Evolutionary conservation across 139 green algal genomes (phyloP), one percentile per base, ranked within the genome.

Genomic region (Tetratostichococcus sp.): DNA sequence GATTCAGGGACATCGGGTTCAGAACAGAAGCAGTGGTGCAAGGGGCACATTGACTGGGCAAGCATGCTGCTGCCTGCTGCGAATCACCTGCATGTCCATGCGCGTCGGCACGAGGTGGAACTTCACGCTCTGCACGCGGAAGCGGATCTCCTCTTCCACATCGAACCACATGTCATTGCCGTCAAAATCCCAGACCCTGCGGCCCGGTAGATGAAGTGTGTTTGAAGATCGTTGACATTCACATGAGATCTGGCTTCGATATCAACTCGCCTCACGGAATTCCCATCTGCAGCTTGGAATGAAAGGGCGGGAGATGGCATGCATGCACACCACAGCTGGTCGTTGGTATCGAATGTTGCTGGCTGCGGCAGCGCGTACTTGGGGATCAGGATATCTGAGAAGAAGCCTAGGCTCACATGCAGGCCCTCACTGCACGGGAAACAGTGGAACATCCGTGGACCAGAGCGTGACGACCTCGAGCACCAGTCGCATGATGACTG

Each of bases 381-480:
- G 1, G 91, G 91, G 19, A 98, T 87, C 25, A 89, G n/a, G 0
- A 98, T 76, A 74, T 98, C 94, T 4, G 91, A 79, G 50, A 98
- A 98, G 82, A 98, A 98, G 22, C 90, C 94, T 3, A 98, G 59
- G n/a, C 77, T 88, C 4, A 97, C 75, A 17, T 83, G 69, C 21
- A 96, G 57, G 0, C 92, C 92, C 11, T 82, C 68, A 71, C 88
- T 94, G 77, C 43, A 34, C 30, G n/a, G 11, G 30, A 57, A 66
- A 16, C 30, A 72, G 21, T 28, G 30, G 4, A 25, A 26, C 17
- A 25, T 8, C 19, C 19, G 39, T 50, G 8, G 14, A 14, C 39
- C 8, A 14, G 8, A 50, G 39, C 39, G 39, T 14, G n/a, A n/a
- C n/a, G n/a, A n/a, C n/a, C n/a, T n/a, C n/a, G n/a, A n/a, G n/a